Evolutionary conservation across 2,329 filamentous ascomycete genomes (phyloP), one percentile per base, ranked within the genome.

Genomic region (Seiridium cupressi): DNA sequence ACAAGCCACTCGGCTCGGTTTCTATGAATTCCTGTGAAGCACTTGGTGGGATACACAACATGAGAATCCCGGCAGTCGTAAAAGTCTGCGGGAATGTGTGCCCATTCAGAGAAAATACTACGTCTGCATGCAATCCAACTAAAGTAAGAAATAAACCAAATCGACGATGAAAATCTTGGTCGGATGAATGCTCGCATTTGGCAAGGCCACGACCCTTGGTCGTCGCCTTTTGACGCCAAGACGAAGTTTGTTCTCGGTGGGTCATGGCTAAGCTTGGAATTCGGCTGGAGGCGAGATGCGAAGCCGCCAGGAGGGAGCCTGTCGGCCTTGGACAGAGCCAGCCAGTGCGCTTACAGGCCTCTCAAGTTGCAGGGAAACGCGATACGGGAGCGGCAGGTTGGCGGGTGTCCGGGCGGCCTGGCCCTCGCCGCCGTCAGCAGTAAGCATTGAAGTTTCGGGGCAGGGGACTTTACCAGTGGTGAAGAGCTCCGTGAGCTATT

Each of bases 301-400:
- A 26, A 34, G 51, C 36, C 44, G 55, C 44, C 55, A 34, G 55
- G 55, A 58, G 55, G 55, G 26, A 58, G 55, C 55, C 55, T 51
- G 55, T 51, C n/a, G 34, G 6, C 18, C 36, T 47, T 18, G 44
- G n/a, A 18, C 9, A 42, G 26, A 11, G 46, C 32, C 38, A 46
- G 34, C 55, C 55, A 58, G 55, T 58, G 46, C 46, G 18, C 11
- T 44, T 46, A n/a, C 31, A 44, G 46, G 32, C 11, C 9, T 32
- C 13, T 26, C 40, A 7, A 31, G 35, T 51, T 49, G 36, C 55
- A 58, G 55, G 44, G 46, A 42, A 58, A 18, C 13, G 32, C 44
- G 46, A 58, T 51, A 57, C 54, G 54, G 54, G 54, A 42, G 26
- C 7, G 10, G 26, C 36, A 32, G 53, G 36, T 44, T 44, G 42